Evolutionary conservation across 2,329 filamentous ascomycete genomes (phyloP).

Genomic region (Aureobasidium zeae): DNA sequence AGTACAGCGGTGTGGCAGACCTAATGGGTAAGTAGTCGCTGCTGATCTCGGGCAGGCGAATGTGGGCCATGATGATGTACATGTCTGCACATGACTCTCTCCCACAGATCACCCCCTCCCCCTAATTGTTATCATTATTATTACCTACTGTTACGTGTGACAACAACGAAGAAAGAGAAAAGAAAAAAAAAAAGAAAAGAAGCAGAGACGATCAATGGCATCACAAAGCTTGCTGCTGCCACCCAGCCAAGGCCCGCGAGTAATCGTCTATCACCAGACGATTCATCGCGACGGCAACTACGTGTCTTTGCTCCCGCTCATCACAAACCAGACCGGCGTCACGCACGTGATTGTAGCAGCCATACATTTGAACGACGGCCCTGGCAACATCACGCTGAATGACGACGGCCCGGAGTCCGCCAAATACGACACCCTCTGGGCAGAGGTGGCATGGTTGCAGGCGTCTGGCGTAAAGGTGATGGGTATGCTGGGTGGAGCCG

Average conservation of each 20-base stretch:
- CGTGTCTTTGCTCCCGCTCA: constrained; percentile 53
- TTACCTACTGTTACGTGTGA: too few relatives aligned
- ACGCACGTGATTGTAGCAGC: constrained; percentile 84
- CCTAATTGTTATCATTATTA: too few relatives aligned
- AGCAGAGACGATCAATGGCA: background rate
- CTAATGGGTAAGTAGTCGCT: too few relatives aligned
- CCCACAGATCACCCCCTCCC: too few relatives aligned
- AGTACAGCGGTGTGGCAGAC: too few relatives aligned
- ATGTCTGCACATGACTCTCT: constrained; percentile 6
- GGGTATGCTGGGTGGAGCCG: constrained; percentile 81
- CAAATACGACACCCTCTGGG: constrained; percentile 66
- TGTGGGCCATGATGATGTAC: too few relatives aligned
- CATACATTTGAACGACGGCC: constrained; percentile 66
- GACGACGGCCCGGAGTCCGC: constrained; percentile 60
- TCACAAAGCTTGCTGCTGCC: constrained; percentile 1
- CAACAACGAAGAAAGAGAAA: background rate
- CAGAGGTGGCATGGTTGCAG: constrained; percentile 64
- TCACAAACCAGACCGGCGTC: constrained; percentile 49
- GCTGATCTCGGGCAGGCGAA: too few relatives aligned
- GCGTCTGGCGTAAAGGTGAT: constrained; percentile 67
- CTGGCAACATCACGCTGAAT: constrained; percentile 65
- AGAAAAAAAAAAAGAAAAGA: background rate
- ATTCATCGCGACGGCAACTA: constrained; percentile 46
- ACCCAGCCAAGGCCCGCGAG: constrained; percentile 29
- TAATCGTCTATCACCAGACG: constrained; percentile 57